phyloP scores from a whole-genome alignment of 768 basidiomycete genomes.

The Leccinum aurantiacum region DNA sequence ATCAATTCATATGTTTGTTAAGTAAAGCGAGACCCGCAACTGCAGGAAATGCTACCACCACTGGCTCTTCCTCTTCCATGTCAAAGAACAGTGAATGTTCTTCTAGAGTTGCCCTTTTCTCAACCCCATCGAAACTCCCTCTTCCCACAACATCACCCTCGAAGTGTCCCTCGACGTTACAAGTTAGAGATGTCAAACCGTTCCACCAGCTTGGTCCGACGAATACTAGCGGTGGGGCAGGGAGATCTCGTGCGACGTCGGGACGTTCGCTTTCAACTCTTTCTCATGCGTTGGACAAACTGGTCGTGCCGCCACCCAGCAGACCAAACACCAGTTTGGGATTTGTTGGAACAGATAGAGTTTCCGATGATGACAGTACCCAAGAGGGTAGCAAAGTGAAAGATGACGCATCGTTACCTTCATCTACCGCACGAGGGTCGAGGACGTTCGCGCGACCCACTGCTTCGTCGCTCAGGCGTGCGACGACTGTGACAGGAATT shows the following conservation, averaged over 20 bases:
- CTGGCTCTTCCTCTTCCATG: background rate
- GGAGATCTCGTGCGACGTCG: slow-evolving; percentile 25
- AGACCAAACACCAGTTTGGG: slow-evolving; percentile 18
- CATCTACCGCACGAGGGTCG: background rate
- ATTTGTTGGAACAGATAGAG: slow-evolving; percentile 40
- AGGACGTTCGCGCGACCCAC: too few species aligned
- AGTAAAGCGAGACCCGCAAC: slow-evolving; percentile 11
- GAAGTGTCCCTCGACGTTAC: slow-evolving; percentile 15
- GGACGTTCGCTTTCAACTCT: slow-evolving; percentile 58
- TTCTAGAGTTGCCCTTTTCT: slow-evolving; percentile 5
- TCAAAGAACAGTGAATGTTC: slow-evolving; percentile 10
- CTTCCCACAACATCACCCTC: slow-evolving; percentile 19
- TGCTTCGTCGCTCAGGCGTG: slow-evolving; percentile 32
- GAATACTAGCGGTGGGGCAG: slow-evolving; percentile 5
- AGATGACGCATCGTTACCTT: slow-evolving; percentile 21
- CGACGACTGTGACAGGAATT: slow-evolving; percentile 17
- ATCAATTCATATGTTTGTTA: slow-evolving; percentile 25
- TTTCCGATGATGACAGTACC: slow-evolving; percentile 9
- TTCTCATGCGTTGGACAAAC: slow-evolving; percentile 66
- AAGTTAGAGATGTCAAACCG: slow-evolving; percentile 6
- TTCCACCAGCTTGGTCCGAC: slow-evolving; percentile 7
- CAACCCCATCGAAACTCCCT: slow-evolving; percentile 31
- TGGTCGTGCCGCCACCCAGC: slow-evolving; percentile 32
- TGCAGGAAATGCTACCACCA: background rate
- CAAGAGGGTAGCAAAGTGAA: slow-evolving; percentile 16